Evolutionary conservation across 2,329 filamentous ascomycete species (phyloP).

Genomic region (Aureobasidium sp.): DNA sequence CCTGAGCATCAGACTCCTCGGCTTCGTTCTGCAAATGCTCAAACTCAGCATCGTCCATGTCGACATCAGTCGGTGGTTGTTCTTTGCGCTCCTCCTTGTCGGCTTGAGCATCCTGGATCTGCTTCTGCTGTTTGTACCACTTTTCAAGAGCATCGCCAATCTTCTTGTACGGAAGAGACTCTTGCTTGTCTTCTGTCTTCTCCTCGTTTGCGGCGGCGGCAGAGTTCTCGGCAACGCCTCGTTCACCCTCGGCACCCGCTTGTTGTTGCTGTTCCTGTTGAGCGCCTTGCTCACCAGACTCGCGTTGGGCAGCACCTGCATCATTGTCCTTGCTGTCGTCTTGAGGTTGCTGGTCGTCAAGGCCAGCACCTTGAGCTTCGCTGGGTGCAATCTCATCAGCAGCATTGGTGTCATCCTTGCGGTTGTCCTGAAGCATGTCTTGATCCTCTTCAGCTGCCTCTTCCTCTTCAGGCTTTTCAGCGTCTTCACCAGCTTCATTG

Average conservation of each 20-base stretch:
- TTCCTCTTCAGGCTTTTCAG: conserved; percentile 27
- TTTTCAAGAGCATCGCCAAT: conserved; percentile 86
- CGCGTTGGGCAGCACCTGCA: conserved; percentile 50
- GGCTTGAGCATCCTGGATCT: conserved; percentile 52
- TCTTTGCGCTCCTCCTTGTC: conserved; percentile 47
- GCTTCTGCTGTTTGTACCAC: conserved; percentile 82
- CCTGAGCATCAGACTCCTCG: conserved; percentile 76
- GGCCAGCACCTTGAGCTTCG: conserved; percentile 40
- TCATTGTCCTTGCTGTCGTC: conserved; percentile 49
- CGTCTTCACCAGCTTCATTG: conserved; percentile 36
- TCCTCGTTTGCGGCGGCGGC: conserved; percentile 14
- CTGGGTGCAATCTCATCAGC: conserved; percentile 19
- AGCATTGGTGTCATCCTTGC: conserved; percentile 18
- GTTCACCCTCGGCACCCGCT: conserved; percentile 19
- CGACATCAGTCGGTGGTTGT: conserved; percentile 52
- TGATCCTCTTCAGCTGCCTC: conserved; percentile 16
- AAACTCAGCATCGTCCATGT: conserved; percentile 76
- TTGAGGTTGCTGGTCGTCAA: conserved; percentile 57
- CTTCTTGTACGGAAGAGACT: conserved; percentile 74
- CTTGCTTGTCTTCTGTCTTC: conserved; percentile 14
- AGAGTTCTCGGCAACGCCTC: conserved; percentile 15
- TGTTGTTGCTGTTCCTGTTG: conserved; percentile 43
- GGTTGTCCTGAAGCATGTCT: conserved; percentile 20
- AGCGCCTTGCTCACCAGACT: conserved; percentile 60
- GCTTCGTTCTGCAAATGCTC: conserved; percentile 87